phyloP scores from a whole-genome alignment of 176 grass and related monocot species.

The Microstegium vimineum region DNA sequence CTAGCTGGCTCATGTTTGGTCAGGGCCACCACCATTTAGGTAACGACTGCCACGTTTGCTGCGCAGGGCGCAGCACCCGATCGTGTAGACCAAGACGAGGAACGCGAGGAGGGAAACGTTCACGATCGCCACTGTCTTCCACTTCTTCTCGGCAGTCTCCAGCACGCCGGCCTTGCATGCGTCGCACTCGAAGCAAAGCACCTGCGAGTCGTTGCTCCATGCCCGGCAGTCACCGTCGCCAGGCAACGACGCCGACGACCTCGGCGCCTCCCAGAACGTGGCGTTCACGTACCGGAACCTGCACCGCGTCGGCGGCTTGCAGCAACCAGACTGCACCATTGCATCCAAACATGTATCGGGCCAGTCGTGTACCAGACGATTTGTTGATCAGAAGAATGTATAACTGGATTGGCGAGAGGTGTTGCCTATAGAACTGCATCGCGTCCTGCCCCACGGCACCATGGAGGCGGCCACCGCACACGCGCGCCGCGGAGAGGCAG shows the following conservation, averaged over 20 bases:
- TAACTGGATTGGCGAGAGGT: conserved; percentile 65
- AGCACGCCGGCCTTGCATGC: conserved; percentile 72
- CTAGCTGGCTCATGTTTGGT: background rate
- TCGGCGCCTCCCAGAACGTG: conserved; percentile 45
- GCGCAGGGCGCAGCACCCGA: conserved; percentile 64
- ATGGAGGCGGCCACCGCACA: conserved; percentile 43
- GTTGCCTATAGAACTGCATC: conserved; percentile 42
- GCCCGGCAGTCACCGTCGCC: conserved; percentile 44
- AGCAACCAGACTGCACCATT: conserved; percentile 59
- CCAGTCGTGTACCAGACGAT: too few species aligned
- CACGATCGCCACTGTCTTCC: conserved; percentile 39
- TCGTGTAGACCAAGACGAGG: conserved; percentile 51
- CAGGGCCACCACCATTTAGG: background rate
- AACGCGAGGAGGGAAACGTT: conserved; percentile 39
- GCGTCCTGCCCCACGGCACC: conserved; percentile 13
- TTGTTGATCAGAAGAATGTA: background rate
- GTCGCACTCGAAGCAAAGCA: conserved; percentile 68
- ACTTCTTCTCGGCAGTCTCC: conserved; percentile 52
- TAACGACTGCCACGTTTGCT: background rate
- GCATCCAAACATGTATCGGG: background rate
- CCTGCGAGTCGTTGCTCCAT: conserved; percentile 50
- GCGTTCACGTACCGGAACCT: conserved; percentile 47
- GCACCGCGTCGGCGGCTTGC: conserved; percentile 66
- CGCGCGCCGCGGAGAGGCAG: conserved; percentile 41
- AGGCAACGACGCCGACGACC: background rate